Evolutionary conservation across 305 asterid genomes (phyloP).

Genomic region (Solanum hybrid): DNA sequence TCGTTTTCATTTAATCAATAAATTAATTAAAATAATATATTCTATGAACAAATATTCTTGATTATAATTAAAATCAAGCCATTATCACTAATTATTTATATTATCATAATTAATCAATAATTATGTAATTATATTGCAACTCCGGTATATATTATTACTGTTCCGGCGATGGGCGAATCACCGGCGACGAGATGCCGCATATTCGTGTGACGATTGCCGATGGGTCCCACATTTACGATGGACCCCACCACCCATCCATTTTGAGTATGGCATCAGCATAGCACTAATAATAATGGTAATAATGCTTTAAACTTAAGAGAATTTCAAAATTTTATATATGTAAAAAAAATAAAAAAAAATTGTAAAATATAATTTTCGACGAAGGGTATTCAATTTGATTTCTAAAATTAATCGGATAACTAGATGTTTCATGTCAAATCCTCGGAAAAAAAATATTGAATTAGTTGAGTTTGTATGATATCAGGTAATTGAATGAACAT

Average conservation of each 20-base stretch:
- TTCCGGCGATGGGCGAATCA: not conserved
- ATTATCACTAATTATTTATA: not conserved
- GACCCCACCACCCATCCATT: not conserved
- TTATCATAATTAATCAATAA: too few relatives aligned
- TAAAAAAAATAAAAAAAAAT: too few relatives aligned
- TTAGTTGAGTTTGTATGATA: not conserved
- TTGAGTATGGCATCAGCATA: conserved; percentile 32
- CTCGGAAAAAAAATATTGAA: too few relatives aligned
- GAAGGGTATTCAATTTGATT: not conserved
- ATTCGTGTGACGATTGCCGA: conserved; percentile 2
- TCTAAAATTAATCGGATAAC: not conserved
- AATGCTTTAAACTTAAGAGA: not conserved
- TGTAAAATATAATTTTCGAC: too few relatives aligned
- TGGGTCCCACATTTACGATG: conserved; percentile 9
- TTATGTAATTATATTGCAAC: not conserved
- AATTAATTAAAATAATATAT: not conserved
- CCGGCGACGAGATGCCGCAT: conserved; percentile 11
- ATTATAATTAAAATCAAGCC: not conserved
- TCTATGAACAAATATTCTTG: not conserved
- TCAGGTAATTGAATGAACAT: not conserved
- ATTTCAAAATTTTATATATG: not conserved
- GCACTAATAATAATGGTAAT: conserved; percentile 11
- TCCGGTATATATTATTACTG: not conserved
- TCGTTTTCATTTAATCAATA: not conserved
- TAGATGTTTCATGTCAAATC: not conserved